Evolutionary conservation across 2,329 filamentous ascomycete genomes (phyloP).

Genomic region (Dactylellina haptotyla): DNA sequence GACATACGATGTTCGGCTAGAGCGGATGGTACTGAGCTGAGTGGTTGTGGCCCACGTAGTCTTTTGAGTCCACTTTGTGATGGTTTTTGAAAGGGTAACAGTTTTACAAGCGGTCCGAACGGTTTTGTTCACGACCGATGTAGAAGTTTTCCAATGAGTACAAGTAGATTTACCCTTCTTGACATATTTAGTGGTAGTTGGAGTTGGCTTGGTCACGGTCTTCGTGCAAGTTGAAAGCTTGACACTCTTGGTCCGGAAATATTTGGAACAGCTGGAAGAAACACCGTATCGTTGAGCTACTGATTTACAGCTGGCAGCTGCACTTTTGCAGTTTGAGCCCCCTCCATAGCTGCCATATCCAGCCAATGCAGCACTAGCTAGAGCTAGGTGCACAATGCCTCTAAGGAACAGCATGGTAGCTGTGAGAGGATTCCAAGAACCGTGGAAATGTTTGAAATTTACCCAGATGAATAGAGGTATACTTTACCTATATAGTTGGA

Average conservation of each 20-base stretch:
- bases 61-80: not conserved
- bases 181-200: not conserved
- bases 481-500: too few relatives aligned
- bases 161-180: not conserved
- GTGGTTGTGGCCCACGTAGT: not conserved
- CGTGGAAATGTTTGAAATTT: too few relatives aligned
- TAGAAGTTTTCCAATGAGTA: slow-evolving; percentile 1
- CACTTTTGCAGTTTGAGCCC: not conserved
- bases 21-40: not conserved
- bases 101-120: not conserved
- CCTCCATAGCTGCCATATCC: not conserved
- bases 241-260: not conserved
- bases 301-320: slow-evolving; percentile 3
- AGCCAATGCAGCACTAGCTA: not conserved
- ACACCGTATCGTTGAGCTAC: not conserved
- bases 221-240: not conserved
- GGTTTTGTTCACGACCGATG: not conserved
- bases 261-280: slow-evolving; percentile 8
- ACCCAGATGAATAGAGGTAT: too few relatives aligned
- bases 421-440: too few relatives aligned
- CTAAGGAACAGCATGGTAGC: slow-evolving; percentile 1
- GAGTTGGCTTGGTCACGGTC: not conserved
- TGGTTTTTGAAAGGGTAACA: not conserved
- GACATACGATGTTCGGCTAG: not conserved
- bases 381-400: not conserved